These are phyloP conservation scores for Neurospora tetraspora DNA, from an alignment of 495 filamentous ascomycete species.

Conservation along the genomic window DNA sequence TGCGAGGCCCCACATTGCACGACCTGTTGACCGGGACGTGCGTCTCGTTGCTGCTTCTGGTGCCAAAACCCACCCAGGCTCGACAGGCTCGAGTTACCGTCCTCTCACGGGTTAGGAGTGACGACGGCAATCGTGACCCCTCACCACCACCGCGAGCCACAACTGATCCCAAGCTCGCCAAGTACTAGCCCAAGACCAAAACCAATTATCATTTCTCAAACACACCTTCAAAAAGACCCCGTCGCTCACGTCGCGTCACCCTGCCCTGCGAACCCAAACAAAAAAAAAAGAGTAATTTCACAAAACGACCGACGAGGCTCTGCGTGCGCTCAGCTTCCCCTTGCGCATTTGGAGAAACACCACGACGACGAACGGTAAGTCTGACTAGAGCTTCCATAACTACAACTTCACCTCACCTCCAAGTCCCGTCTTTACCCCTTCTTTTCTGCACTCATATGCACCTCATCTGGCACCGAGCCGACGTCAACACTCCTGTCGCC, in stretches of 20 bases:
- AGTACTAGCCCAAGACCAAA: neutral
- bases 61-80: constrained; percentile 3
- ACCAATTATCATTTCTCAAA: neutral
- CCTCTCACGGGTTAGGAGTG: neutral
- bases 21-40: constrained; percentile 1
- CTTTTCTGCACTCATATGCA: neutral
- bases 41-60: neutral
- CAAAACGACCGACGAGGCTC: neutral
- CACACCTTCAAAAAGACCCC: neutral
- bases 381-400: neutral
- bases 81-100: neutral
- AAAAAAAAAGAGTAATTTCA: neutral
- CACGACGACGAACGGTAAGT: neutral
- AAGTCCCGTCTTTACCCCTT: neutral
- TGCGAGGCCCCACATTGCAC: constrained; percentile 4
- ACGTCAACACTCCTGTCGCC: neutral
- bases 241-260: constrained; percentile 5
- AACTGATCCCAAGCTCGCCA: neutral
- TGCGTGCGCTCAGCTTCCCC: neutral
- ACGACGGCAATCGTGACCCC: constrained; percentile 14
- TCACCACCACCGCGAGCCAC: constrained; percentile 7
- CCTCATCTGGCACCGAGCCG: neutral
- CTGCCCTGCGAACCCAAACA: neutral
- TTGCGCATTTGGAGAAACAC: neutral
- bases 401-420: neutral